Evolutionary conservation across 2,329 filamentous ascomycete species (phyloP).

Genomic region (Drechslera avenae): DNA sequence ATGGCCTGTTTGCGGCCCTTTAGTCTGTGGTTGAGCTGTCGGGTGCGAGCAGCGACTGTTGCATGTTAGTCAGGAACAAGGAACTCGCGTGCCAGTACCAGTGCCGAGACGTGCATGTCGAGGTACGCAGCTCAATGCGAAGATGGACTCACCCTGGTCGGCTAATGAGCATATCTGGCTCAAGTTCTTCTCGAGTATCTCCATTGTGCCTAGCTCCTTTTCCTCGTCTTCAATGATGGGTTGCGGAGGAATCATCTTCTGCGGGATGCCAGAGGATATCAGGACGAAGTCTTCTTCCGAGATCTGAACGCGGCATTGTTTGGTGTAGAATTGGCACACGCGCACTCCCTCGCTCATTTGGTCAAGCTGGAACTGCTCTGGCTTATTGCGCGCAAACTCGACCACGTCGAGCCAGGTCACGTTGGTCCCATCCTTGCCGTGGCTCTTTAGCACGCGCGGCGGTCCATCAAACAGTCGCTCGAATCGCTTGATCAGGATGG

Average conservation of each 20-base stretch:
- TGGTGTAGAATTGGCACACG: constrained; percentile 81
- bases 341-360: constrained; percentile 70
- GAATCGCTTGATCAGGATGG: constrained; percentile 82
- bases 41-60: constrained; percentile 68
- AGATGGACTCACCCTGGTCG: constrained; percentile 66
- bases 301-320: constrained; percentile 82
- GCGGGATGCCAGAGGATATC: constrained; percentile 80
- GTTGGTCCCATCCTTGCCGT: constrained; percentile 63
- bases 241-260: constrained; percentile 79
- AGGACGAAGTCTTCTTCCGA: constrained; percentile 85
- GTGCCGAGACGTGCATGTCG: too few relatives aligned
- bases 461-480: constrained; percentile 84
- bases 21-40: constrained; percentile 80
- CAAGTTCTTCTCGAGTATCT: constrained; percentile 80
- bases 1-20: constrained; percentile 77
- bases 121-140: background rate
- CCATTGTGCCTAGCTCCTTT: constrained; percentile 80
- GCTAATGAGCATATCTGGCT: constrained; percentile 78
- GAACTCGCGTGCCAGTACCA: too few relatives aligned
- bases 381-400: constrained; percentile 79
- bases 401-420: constrained; percentile 87
- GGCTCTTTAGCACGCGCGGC: constrained; percentile 68
- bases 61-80: constrained; percentile 7
- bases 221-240: constrained; percentile 85
- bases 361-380: constrained; percentile 75